Evolutionary conservation across 176 grass and related monocot species (phyloP).

Genomic region (Aegilops tauschii): DNA sequence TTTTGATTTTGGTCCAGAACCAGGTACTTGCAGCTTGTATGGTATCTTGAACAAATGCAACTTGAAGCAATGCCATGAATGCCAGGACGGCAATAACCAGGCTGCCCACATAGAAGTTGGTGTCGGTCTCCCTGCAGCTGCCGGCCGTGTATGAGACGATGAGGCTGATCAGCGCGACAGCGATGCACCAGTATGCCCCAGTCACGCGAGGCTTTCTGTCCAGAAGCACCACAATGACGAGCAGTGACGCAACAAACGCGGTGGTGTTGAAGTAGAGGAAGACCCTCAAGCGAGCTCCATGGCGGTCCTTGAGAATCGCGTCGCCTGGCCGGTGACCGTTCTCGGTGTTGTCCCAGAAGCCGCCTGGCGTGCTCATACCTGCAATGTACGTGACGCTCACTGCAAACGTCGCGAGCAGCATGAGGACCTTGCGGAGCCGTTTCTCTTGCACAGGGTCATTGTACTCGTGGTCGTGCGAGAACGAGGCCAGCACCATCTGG

Average conservation of each 20-base stretch:
- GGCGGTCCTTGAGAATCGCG: not conserved
- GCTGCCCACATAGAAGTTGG: not conserved
- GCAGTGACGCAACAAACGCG: constrained; percentile 28
- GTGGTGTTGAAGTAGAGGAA: constrained; percentile 32
- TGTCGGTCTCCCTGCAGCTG: not conserved
- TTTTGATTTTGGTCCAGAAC: not conserved
- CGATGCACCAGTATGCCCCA: not conserved
- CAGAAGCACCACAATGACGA: constrained; percentile 25
- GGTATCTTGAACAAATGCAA: not conserved
- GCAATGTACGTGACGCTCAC: constrained; percentile 30
- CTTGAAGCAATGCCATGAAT: not conserved
- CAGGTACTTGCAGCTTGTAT: not conserved
- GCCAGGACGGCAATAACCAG: not conserved
- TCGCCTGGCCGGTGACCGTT: not conserved
- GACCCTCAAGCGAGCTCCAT: not conserved
- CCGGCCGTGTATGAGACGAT: constrained; percentile 9
- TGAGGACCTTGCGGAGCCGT: no score
- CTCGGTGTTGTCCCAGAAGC: not conserved
- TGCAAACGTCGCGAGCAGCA: constrained; percentile 27
- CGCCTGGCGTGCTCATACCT: constrained; percentile 32
- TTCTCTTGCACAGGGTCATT: no score
- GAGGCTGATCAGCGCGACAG: not conserved
- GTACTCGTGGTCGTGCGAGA: no score
- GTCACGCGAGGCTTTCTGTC: not conserved
- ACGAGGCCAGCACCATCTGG: not conserved